Evolutionary conservation across 2,329 filamentous ascomycete genomes (phyloP).

Genomic region (Xylaria sp.): DNA sequence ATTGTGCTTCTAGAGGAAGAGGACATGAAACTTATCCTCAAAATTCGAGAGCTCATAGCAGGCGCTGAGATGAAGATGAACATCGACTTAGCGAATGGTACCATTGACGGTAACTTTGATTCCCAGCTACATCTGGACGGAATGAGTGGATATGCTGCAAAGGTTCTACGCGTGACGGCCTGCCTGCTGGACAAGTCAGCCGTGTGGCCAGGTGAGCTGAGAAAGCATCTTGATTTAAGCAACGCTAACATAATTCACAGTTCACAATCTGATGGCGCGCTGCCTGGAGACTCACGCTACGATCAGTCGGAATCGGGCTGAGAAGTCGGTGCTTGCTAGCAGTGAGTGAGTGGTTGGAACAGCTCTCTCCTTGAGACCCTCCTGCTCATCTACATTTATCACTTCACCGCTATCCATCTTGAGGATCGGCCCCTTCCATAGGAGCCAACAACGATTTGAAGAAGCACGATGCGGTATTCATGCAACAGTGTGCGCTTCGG

Average conservation of each 20-base stretch:
- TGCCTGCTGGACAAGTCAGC: constrained; percentile 89
- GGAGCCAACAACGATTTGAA: background rate
- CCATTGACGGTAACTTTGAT: constrained; percentile 61
- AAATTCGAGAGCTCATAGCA: constrained; percentile 81
- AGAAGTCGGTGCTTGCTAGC: constrained; percentile 60
- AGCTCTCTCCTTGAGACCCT: background rate
- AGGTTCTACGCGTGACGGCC: constrained; percentile 84
- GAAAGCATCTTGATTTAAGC: background rate
- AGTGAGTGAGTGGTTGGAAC: constrained; percentile 49
- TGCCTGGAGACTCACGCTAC: constrained; percentile 67
- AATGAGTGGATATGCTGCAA: constrained; percentile 82
- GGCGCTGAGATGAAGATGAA: constrained; percentile 85
- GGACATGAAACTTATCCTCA: constrained; percentile 84
- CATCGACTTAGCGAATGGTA: constrained; percentile 60
- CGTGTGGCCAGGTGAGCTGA: constrained; percentile 85
- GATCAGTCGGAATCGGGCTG: constrained; percentile 62
- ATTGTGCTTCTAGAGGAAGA: constrained; percentile 94
- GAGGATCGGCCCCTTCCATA: constrained; percentile 3
- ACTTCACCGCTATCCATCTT: constrained; percentile 7
- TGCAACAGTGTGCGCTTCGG: background rate
- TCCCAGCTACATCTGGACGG: constrained; percentile 67
- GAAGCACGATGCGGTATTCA: background rate
- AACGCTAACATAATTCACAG: constrained; percentile 45
- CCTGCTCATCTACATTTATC: background rate
- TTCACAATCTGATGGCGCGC: constrained; percentile 65